A percentile compares a stretch with the other conserved stretches of the same genome.
These are phyloP conservation scores for Diaporthe citriasiana DNA, from an alignment of 2,329 filamentous ascomycete species.

Conservation along the genomic window DNA sequence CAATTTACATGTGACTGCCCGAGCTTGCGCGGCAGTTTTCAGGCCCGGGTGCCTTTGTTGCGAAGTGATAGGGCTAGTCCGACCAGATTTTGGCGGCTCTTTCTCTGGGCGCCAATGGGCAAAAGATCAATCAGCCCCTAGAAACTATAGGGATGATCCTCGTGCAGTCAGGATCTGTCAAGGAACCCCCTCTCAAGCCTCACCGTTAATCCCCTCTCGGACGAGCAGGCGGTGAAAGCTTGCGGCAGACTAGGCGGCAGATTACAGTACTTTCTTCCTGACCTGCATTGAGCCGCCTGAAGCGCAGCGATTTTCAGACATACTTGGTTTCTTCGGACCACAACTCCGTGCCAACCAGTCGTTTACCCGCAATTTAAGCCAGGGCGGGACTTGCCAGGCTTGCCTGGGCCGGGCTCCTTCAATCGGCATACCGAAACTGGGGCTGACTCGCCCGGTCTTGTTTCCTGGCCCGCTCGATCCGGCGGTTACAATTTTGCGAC, in stretches of 20 bases:
- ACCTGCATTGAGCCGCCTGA: slow-evolving; percentile 18
- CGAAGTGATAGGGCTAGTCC: neutral
- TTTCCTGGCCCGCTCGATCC: slow-evolving; percentile 16
- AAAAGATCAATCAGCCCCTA: neutral
- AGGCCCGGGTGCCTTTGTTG: slow-evolving; percentile 4
- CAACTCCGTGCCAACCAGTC: slow-evolving; percentile 30
- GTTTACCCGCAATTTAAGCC: slow-evolving; percentile 30
- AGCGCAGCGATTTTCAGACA: slow-evolving; percentile 15
- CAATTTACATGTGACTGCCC: slow-evolving; percentile 31
- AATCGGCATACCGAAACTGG: slow-evolving; percentile 27
- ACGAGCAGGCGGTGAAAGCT: slow-evolving; percentile 26
- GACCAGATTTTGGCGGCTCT: slow-evolving; percentile 11
- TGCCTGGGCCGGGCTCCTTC: slow-evolving; percentile 18
- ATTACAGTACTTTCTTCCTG: slow-evolving; percentile 23
- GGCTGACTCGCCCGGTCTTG: slow-evolving; percentile 28
- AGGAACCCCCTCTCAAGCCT: slow-evolving; percentile 19
- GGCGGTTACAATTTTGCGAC: slow-evolving; percentile 5
- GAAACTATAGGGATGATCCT: slow-evolving; percentile 10
- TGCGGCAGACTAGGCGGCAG: slow-evolving; percentile 16
- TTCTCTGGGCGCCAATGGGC: neutral
- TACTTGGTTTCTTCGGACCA: slow-evolving; percentile 35
- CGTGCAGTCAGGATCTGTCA: neutral
- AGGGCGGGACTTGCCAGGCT: slow-evolving; percentile 5
- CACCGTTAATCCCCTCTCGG: slow-evolving; percentile 10
- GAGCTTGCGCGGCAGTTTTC: slow-evolving; percentile 12